These are phyloP conservation scores for Laburnicola sp. DNA, from an alignment of 2,329 filamentous ascomycete species.

Conservation along the genomic window DNA sequence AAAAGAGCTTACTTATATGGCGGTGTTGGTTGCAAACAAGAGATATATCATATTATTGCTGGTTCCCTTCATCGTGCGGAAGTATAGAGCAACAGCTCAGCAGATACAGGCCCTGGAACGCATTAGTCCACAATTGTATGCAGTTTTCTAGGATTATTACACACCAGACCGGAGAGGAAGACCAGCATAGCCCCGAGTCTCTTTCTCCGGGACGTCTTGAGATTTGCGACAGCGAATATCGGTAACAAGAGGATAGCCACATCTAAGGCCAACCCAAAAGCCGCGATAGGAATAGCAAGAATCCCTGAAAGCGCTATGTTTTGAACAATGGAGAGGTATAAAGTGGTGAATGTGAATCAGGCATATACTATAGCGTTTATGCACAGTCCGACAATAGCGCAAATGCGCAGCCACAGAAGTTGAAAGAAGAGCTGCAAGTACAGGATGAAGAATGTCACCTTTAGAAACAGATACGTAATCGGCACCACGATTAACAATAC, in stretches of 20 bases:
- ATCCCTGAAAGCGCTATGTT: not conserved
- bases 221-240: conserved; percentile 3
- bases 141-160: not conserved
- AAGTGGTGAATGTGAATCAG: not conserved
- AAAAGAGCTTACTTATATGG: not conserved
- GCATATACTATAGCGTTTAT: conserved; percentile 4
- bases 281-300: not conserved
- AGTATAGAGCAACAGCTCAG: not conserved
- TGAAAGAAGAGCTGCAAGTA: conserved; percentile 14
- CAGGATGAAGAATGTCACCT: conserved; percentile 19
- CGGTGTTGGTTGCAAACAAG: not conserved
- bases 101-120: not conserved
- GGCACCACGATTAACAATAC: not conserved
- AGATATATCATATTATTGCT: not conserved
- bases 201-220: not conserved
- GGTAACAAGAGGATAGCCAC: conserved; percentile 10
- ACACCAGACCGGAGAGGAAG: conserved; percentile 11
- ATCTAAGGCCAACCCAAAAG: conserved; percentile 11
- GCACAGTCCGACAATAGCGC: conserved; percentile 5
- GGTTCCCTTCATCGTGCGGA: not conserved
- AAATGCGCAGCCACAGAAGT: conserved; percentile 11
- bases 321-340: not conserved
- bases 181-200: conserved; percentile 12
- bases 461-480: conserved; percentile 8
- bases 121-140: not conserved